Conservation (phyloP, 2,329 filamentous ascomycete genomes). For the Pseudogymnoascus destructans region DNA sequence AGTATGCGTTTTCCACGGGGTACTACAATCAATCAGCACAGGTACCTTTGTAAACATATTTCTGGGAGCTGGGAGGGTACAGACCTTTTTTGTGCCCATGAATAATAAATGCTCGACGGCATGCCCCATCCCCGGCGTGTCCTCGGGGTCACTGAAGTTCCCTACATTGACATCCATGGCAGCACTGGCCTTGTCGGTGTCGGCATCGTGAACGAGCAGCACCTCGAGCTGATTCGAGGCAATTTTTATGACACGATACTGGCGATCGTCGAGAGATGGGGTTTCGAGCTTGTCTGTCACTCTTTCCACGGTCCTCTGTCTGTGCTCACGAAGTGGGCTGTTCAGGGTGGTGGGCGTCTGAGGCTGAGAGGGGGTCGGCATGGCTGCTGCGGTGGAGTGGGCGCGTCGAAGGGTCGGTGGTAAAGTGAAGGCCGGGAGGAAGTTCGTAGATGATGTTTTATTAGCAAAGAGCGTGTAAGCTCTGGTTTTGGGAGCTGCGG, state of each 20-base stretch:
- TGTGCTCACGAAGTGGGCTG: slow-evolving; percentile 24
- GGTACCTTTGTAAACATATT: neutral
- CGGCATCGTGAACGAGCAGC: slow-evolving; percentile 80
- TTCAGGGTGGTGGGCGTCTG: slow-evolving; percentile 21
- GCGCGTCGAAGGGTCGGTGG: neutral
- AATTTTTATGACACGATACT: slow-evolving; percentile 76
- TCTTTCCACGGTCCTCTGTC: slow-evolving; percentile 23
- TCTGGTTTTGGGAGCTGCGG: neutral
- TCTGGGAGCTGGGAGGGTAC: neutral
- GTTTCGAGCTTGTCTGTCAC: slow-evolving; percentile 67
- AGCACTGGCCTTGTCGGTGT: slow-evolving; percentile 93
- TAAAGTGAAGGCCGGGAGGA: neutral
- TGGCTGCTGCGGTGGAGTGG: slow-evolving; percentile 12
- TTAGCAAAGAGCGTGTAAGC: slow-evolving; percentile 6
- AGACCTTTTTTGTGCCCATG: slow-evolving; percentile 92
- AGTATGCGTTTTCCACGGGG: slow-evolving; percentile 89
- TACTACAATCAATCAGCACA: slow-evolving; percentile 39
- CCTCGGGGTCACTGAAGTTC: slow-evolving; percentile 81
- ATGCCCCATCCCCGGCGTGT: slow-evolving; percentile 91
- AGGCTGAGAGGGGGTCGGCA: slow-evolving; percentile 25
- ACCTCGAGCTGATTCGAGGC: slow-evolving; percentile 79
- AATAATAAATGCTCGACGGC: slow-evolving; percentile 85
- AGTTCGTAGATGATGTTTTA: slow-evolving; percentile 4
- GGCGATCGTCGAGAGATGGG: slow-evolving; percentile 70
- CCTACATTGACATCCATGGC: slow-evolving; percentile 93